Evolutionary conservation across 441 rosid genomes (phyloP), one percentile per base, ranked within the genome.

Genomic region (Breynia disticha): DNA sequence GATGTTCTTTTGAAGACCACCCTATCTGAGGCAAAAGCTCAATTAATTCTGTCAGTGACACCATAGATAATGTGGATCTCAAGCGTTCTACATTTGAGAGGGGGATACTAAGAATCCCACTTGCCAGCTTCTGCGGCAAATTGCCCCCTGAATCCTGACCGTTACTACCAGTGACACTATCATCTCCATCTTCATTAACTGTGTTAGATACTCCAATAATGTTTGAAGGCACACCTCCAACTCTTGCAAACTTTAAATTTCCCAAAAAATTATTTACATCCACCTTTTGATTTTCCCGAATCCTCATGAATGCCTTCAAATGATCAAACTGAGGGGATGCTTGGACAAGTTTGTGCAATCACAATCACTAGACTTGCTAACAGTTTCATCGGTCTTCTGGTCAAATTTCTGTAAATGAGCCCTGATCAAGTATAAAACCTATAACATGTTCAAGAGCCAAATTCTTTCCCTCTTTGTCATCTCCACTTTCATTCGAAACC

Each of bases 51-150:
- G 89, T 60, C 63, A 91, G 66, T 1, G 95, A 82, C 66, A 88
- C 83, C 6, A 95, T 79, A 39, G 97, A 88, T 43, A 93, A 67
- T 7, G 95, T 86, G 28, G 95, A 77, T 67, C 72, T 79, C 67
- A 93, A 65, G 48, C 95, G 91, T 84, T 93, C 98, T 43, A 93
- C 96, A 57, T 93, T 93, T 13, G 97, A 84, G 57, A 88, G 60
- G 47, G 97, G 98, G 66, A 87, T 83, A 69, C 88, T 83, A 46
- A 87, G 71, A 48, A 88, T 48, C 20, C 96, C 95, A 70, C 82
- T 61, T 0, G 95, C 91, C 61, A 83, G 55, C 67, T 79, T 86
- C 72, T 86, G 96, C 6, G 82, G 74, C 13, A 82, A 64, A 70
- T 59, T 78, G 57, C 65, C 73, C n/a, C 64, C 79, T 1, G 70